These are phyloP conservation scores for Plasmopara viticola DNA, from an alignment of 352 stramenopile species.

Conservation along the genomic window DNA sequence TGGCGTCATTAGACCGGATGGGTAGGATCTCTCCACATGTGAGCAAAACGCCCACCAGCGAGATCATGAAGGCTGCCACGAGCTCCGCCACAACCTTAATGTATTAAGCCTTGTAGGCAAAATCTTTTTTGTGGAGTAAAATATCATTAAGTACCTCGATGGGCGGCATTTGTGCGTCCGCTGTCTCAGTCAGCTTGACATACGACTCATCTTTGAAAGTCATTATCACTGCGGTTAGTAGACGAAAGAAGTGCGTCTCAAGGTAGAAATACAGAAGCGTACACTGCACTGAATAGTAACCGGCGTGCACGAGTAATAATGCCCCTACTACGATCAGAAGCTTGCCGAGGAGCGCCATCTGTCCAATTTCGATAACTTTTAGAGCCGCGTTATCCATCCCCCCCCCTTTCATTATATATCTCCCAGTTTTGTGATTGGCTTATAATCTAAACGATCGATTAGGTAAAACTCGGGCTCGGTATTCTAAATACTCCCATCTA, in stretches of 20 bases:
- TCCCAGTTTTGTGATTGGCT: too few species aligned
- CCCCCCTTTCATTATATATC: too few species aligned
- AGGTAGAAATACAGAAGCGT: constrained; percentile 10
- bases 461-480: too few species aligned
- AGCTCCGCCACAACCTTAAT: constrained; percentile 65
- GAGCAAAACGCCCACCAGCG: constrained; percentile 59
- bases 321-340: constrained; percentile 59
- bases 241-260: background rate
- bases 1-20: constrained; percentile 61
- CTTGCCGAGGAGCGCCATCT: constrained; percentile 59
- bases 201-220: constrained; percentile 59
- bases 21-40: constrained; percentile 62
- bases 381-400: too few species aligned
- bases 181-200: constrained; percentile 64
- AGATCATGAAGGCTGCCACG: constrained; percentile 58
- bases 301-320: constrained; percentile 63
- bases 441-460: too few species aligned
- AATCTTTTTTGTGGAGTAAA: background rate
- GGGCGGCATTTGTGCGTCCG: constrained; percentile 59
- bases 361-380: too few species aligned
- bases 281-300: constrained; percentile 83
- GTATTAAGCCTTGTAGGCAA: constrained; percentile 6
- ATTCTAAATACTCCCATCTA: too few species aligned
- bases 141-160: constrained; percentile 33
- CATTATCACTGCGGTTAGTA: constrained; percentile 5